Conservation (phyloP, 257 asterid genomes). For the Solanum sitiens region DNA sequence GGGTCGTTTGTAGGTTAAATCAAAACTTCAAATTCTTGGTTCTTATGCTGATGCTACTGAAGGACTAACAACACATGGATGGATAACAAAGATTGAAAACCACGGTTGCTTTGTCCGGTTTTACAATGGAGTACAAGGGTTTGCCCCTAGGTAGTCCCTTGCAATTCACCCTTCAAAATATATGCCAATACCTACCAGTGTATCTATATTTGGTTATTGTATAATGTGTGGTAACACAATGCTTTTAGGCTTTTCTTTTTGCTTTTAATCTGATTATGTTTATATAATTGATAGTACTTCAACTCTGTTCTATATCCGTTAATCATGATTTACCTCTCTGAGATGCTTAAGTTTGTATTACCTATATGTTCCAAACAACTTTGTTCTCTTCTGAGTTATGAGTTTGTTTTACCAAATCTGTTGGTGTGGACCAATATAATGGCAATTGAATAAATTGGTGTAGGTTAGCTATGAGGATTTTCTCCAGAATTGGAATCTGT, state of each 20-base stretch:
- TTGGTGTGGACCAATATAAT: not conserved
- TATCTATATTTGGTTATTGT: not conserved
- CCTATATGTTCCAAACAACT: not conserved
- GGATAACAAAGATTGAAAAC: slow-evolving; percentile 89
- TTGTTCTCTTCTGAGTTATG: not conserved
- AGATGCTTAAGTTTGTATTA: not conserved
- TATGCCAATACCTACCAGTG: not conserved
- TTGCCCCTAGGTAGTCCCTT: slow-evolving; percentile 66
- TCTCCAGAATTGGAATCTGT: not conserved
- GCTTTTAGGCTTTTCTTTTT: not conserved
- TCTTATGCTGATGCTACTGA: slow-evolving; percentile 77
- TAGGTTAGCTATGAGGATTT: not conserved
- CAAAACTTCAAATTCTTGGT: slow-evolving; percentile 69
- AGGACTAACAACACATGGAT: slow-evolving; percentile 87
- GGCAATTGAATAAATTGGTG: not conserved
- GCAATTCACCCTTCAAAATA: not conserved
- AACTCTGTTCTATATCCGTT: not conserved
- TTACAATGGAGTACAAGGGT: slow-evolving; percentile 95
- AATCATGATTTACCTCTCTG: not conserved
- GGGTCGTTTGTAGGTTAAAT: slow-evolving; percentile 51
- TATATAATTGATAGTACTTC: not conserved
- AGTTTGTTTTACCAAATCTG: not conserved
- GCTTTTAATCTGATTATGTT: not conserved
- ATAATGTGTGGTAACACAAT: not conserved
- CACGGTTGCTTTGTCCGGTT: slow-evolving; percentile 98